These are phyloP conservation scores for Harringtonia aguacate DNA, from an alignment of 2,329 filamentous ascomycete genomes.

Conservation along the genomic window DNA sequence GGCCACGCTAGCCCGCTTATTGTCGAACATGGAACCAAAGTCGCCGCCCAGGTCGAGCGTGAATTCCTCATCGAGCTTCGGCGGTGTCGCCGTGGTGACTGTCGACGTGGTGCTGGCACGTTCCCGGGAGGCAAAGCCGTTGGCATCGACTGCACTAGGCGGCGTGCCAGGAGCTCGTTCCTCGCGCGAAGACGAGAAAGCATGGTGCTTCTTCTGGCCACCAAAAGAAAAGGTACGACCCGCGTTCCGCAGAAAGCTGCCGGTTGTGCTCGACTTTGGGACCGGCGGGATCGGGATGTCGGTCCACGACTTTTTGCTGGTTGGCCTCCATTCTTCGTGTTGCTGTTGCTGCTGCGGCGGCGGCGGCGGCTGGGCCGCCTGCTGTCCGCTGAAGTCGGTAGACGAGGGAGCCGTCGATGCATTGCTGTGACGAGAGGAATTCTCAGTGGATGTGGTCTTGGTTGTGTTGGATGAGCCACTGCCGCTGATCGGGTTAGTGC, in stretches of 20 bases:
- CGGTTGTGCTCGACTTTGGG: slow-evolving; percentile 34
- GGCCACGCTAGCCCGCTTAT: slow-evolving; percentile 38
- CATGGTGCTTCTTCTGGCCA: slow-evolving; percentile 37
- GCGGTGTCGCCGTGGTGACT: slow-evolving; percentile 40
- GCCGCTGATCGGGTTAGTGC: slow-evolving; percentile 27
- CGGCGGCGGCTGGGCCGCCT: slow-evolving; percentile 5
- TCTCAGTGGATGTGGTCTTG: slow-evolving; percentile 47
- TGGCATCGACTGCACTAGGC: slow-evolving; percentile 16
- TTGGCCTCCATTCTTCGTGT: slow-evolving; percentile 26
- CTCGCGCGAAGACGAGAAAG: slow-evolving; percentile 25
- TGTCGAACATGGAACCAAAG: slow-evolving; percentile 46
- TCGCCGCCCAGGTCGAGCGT: slow-evolving; percentile 45
- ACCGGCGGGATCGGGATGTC: slow-evolving; percentile 29
- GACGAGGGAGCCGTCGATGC: slow-evolving; percentile 52
- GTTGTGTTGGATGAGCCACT: slow-evolving; percentile 52
- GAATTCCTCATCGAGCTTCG: slow-evolving; percentile 34
- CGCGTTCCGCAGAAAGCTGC: slow-evolving; percentile 43
- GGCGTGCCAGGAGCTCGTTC: slow-evolving; percentile 16
- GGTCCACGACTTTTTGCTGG: slow-evolving; percentile 25
- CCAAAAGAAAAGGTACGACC: slow-evolving; percentile 51
- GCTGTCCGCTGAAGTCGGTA: slow-evolving; percentile 29
- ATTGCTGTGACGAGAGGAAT: slow-evolving; percentile 51
- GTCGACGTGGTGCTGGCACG: slow-evolving; percentile 45
- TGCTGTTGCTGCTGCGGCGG: slow-evolving; percentile 4
- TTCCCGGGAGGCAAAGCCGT: slow-evolving; percentile 25